Conservation (phyloP, 106 monocot species). For the Phalaenopsis aphrodite region DNA sequence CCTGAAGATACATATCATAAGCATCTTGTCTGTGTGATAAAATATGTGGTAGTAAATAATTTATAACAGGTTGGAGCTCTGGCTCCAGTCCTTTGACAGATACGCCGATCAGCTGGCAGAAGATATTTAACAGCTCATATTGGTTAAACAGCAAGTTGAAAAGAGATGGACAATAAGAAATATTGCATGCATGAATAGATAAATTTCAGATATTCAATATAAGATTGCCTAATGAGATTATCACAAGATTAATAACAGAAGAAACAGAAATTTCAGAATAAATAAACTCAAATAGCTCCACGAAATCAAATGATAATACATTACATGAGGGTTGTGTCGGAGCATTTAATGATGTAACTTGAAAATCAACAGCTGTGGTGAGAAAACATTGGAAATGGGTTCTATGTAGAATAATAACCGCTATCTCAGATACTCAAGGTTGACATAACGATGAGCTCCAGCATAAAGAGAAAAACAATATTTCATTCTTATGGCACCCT, state of each 20-base stretch:
- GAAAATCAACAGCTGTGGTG: not conserved
- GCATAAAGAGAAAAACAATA: not conserved
- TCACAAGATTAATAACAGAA: not conserved
- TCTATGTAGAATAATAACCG: not conserved
- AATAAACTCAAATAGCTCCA: not conserved
- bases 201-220: not conserved
- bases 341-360: not conserved
- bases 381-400: not conserved
- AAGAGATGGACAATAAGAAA: not conserved
- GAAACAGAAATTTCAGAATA: not conserved
- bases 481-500: not conserved
- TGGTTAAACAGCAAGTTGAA: conserved; percentile 2
- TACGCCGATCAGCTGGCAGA: conserved; percentile 84
- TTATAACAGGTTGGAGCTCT: conserved; percentile 82
- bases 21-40: conserved; percentile 76
- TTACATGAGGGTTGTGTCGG: not conserved
- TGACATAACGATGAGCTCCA: not conserved
- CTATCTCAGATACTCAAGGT: not conserved
- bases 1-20: conserved; percentile 84
- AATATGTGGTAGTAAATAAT: conserved; percentile 84
- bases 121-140: conserved; percentile 9
- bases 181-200: not conserved
- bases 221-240: not conserved
- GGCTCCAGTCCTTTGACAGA: conserved; percentile 82
- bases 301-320: not conserved